Evolutionary conservation across 2,329 filamentous ascomycete species (phyloP), one percentile per base, ranked within the genome.

Genomic region (Pestalotiopsis fici): DNA sequence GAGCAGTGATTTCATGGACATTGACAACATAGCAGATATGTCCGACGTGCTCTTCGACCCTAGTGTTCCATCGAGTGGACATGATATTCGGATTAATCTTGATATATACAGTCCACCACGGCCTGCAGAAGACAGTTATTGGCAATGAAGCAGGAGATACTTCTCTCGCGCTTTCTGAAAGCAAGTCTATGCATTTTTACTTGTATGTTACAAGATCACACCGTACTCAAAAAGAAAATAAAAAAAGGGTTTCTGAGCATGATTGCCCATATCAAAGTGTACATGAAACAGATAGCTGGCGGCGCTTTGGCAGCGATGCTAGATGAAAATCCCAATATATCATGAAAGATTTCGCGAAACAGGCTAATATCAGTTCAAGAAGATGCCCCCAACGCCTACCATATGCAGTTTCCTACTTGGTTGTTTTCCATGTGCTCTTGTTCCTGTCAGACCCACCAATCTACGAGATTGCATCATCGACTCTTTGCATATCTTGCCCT

Each of bases 391-490:
- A 50, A 50, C 43, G 43, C 43, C 43, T 50, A 50, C 43, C 43
- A 50, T 21, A 50, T 50, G 43, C 43, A 50, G n/a, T 50, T 50
- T 50, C 43, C 43, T 50, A 50, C 43, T 50, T 50, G 43, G 43
- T 50, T 18, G 5, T 50, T 23, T 7, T n/a, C 21, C 31, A 11
- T 50, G 9, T 43, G 6, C 18, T 50, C 18, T 50, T 50, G 43
- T 50, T 23, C 43, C 18, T 50, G 15, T 21, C 15, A 5, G 3
- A 5, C n/a, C 13, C 43, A 21, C 3, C 18, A n/a, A 13, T 54
- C 55, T 65, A 67, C 11, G 25, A 7, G 39, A 65, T 39, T 15
- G 66, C 63, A 21, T 68, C 66, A 15, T 68, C 63, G 6, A 55
- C 23, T 2, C 57, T 39, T 4, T 54, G 47, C 9, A 35, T 27